Evolutionary conservation across 192 early-diverging fungal genomes (phyloP).

Genomic region (Coemansia sp.): DNA sequence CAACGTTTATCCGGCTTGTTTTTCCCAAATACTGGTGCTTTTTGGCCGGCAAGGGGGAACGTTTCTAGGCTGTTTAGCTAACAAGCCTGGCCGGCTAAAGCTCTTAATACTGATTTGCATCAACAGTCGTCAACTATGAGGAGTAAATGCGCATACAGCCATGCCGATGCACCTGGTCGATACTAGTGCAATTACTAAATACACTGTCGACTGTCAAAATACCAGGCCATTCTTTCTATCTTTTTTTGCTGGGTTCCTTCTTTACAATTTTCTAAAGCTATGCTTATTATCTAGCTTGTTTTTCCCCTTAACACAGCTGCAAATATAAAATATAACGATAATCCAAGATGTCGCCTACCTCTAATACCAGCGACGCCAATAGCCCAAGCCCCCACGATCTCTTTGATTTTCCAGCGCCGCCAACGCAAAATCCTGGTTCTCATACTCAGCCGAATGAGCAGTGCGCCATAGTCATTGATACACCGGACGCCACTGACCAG

Average conservation of each 20-base stretch:
- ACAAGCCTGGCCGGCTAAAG: too few species aligned
- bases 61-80: too few species aligned
- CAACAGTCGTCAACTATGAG: too few species aligned
- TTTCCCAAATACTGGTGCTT: too few species aligned
- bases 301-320: not conserved
- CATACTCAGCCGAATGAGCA: not conserved
- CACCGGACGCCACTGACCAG: not conserved
- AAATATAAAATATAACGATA: not conserved
- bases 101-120: too few species aligned
- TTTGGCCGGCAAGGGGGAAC: too few species aligned
- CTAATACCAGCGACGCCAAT: too few species aligned
- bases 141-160: too few species aligned
- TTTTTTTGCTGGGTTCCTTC: not conserved
- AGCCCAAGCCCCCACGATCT: conserved; percentile 1
- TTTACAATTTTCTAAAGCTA: not conserved
- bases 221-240: too few species aligned
- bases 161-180: too few species aligned
- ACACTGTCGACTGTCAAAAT: not conserved
- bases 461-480: not conserved
- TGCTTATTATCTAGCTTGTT: not conserved
- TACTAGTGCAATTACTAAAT: conserved; percentile 4
- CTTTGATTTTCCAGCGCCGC: conserved; percentile 40
- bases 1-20: too few species aligned
- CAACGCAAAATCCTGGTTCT: conserved; percentile 1
- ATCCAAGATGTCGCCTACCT: not conserved